Percentiles rank a stretch among this genome's conserved stretches.
Conservation (phyloP, 2,329 filamentous ascomycete genomes). For the Aspergillus jensenii region DNA sequence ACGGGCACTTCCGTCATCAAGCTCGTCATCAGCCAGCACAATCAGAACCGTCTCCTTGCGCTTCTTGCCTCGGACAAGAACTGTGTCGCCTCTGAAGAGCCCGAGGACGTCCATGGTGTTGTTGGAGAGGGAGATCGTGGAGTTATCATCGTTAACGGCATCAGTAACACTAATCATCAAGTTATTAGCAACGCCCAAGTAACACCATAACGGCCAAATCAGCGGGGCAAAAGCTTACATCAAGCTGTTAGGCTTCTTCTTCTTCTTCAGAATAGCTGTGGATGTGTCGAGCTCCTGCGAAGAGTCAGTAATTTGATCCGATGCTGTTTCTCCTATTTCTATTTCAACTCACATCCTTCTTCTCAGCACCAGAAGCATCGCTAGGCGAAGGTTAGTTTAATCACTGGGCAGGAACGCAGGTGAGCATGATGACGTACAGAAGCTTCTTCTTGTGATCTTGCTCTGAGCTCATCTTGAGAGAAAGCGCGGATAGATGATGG, state of each 20-base stretch:
- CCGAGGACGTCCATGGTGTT: constrained; percentile 98
- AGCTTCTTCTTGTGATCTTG: constrained; percentile 77
- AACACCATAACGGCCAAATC: constrained; percentile 2
- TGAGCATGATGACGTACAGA: constrained; percentile 58
- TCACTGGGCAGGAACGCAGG: constrained; percentile 15
- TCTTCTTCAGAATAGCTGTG: constrained; percentile 98
- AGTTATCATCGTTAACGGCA: constrained; percentile 99
- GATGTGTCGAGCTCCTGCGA: constrained; percentile 80
- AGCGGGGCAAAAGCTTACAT: constrained; percentile 63
- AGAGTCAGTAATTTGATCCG: constrained; percentile 22
- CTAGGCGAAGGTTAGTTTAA: constrained; percentile 54
- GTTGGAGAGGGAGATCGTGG: constrained; percentile 96
- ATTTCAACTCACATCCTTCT: constrained; percentile 66
- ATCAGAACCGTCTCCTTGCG: constrained; percentile 98
- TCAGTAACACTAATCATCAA: constrained; percentile 76
- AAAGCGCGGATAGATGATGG: constrained; percentile 13
- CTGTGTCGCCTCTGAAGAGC: constrained; percentile 97
- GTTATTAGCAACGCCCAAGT: constrained; percentile 23
- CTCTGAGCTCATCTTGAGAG: constrained; percentile 68
- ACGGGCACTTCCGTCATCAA: constrained; percentile 93
- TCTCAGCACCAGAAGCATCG: constrained; percentile 84
- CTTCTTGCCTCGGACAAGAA: constrained; percentile 99
- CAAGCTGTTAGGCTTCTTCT: constrained; percentile 99
- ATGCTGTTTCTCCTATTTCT: constrained; percentile 43
- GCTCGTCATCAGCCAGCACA: constrained; percentile 93